Percentiles rank a stretch among this genome's conserved stretches.
These are phyloP conservation scores for Petunia axillaris DNA, from an alignment of 257 asterid genomes.

Conservation along the genomic window DNA sequence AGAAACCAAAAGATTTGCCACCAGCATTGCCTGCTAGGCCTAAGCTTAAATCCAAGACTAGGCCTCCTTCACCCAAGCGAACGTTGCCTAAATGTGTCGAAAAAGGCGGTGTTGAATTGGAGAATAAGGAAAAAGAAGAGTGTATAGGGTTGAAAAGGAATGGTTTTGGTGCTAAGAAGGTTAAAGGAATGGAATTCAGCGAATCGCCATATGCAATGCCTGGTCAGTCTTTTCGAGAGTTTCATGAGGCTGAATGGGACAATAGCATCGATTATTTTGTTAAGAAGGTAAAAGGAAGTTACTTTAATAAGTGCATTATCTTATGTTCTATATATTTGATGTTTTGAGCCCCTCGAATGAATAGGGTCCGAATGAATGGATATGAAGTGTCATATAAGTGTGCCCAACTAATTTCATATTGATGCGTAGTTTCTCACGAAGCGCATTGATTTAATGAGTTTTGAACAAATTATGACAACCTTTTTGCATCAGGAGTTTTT, in stretches of 20 bases:
- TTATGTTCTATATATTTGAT: neutral
- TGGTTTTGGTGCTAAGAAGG: slow-evolving; percentile 53
- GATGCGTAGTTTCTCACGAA: neutral
- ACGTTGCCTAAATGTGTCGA: slow-evolving; percentile 47
- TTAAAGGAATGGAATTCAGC: slow-evolving; percentile 41
- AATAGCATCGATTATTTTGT: slow-evolving; percentile 64
- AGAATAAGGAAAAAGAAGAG: slow-evolving; percentile 35
- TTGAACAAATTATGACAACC: neutral
- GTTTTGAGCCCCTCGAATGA: neutral
- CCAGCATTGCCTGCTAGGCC: slow-evolving; percentile 94
- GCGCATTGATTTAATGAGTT: neutral
- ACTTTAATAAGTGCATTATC: neutral
- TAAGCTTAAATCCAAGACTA: slow-evolving; percentile 54
- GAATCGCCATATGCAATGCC: slow-evolving; percentile 52
- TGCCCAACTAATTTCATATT: neutral
- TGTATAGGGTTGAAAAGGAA: slow-evolving; percentile 35
- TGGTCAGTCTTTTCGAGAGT: slow-evolving; percentile 36
- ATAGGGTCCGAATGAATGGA: too few species aligned
- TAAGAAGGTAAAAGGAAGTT: slow-evolving; percentile 47
- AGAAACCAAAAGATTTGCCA: slow-evolving; percentile 67
- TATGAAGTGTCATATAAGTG: neutral
- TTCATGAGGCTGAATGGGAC: slow-evolving; percentile 47
- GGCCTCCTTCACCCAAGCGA: slow-evolving; percentile 71
- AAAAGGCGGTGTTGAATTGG: slow-evolving; percentile 36
- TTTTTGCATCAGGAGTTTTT: neutral